Evolutionary conservation across 352 stramenopile species (phyloP), one percentile per base, ranked within the genome.

Genomic region (Globisporangium perplexum): DNA sequence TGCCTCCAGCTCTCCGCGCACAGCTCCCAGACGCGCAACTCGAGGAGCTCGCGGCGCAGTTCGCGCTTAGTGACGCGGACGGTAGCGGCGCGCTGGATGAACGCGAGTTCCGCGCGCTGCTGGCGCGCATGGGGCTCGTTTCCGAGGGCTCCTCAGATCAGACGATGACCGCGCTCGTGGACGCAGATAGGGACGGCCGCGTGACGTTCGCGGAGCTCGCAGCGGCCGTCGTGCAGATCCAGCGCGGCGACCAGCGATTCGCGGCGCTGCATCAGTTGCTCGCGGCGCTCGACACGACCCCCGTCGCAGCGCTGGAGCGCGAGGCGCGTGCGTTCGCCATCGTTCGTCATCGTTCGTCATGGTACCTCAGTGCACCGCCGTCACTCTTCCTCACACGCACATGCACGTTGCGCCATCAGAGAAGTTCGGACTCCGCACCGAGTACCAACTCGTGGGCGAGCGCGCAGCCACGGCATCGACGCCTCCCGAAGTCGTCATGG

Each of bases 121-220:
- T 91, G 22, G 58, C 55, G 7, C 74, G 68, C 14, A 71, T 88
- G 61, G 67, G 65, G 38, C 57, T 87, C 22, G 60, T 88, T 20
- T 65, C 87, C 17, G 61, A 58, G n/a, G 75, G 17, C 38, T 12
- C 1, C 38, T 44, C 38, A 7, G 18, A 44, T 18, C 17, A 20
- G 10, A 15, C 17, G 18, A 11, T 38, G 31, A 12, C 31, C 10
- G 18, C 38, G 38, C 38, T 44, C 18, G 38, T 89, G 33, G 77
- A 91, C 45, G 68, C 59, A 1, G 64, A 88, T 24, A 73, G 71
- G 14, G 77, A 89, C 47, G 80, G 80, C 0, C 50, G 84, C 15
- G 65, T 91, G 33, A 72, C 86, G 31, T 88, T 87, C 43, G 28
- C 50, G 0, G 80, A 91, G 62, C 65, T 91, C 4, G 70, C 78